phyloP scores from a whole-genome alignment of 2,329 filamentous ascomycete species.

The Aspergillus sp. region DNA sequence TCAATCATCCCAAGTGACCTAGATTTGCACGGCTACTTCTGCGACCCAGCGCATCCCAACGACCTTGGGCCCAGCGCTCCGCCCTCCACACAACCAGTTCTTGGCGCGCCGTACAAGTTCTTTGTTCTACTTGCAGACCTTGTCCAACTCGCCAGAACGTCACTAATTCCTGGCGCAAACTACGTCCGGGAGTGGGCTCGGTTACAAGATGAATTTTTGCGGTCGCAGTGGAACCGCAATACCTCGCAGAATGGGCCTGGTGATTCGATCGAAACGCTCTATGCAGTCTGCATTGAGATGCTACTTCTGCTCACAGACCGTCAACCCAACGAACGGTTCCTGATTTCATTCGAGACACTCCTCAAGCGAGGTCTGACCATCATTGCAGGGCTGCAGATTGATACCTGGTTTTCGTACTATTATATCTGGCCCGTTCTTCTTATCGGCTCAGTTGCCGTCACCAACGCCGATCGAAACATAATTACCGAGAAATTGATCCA shows the following conservation, averaged over 20 bases:
- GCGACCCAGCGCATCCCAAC: not conserved
- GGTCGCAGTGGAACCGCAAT: too few relatives aligned
- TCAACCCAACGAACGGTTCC: too few relatives aligned
- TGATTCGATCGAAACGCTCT: too few relatives aligned
- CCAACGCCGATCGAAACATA: not conserved
- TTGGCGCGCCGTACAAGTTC: too few relatives aligned
- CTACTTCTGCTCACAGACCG: not conserved
- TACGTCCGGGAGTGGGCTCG: too few relatives aligned
- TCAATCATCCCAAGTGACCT: not conserved
- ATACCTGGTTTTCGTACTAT: not conserved
- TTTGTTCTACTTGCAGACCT: too few relatives aligned
- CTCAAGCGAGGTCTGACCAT: not conserved
- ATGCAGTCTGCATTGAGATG: not conserved
- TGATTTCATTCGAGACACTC: too few relatives aligned
- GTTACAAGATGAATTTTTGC: too few relatives aligned
- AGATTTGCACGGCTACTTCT: conserved; percentile 19
- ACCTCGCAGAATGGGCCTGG: too few relatives aligned
- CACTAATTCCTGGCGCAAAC: too few relatives aligned
- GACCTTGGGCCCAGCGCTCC: not conserved
- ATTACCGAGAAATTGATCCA: not conserved
- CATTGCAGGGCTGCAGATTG: not conserved
- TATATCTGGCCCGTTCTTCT: not conserved
- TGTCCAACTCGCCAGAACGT: too few relatives aligned
- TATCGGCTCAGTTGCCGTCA: not conserved
- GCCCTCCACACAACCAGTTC: too few relatives aligned